Conservation (phyloP, 495 filamentous ascomycete genomes). For the Hamigera avellanea region DNA sequence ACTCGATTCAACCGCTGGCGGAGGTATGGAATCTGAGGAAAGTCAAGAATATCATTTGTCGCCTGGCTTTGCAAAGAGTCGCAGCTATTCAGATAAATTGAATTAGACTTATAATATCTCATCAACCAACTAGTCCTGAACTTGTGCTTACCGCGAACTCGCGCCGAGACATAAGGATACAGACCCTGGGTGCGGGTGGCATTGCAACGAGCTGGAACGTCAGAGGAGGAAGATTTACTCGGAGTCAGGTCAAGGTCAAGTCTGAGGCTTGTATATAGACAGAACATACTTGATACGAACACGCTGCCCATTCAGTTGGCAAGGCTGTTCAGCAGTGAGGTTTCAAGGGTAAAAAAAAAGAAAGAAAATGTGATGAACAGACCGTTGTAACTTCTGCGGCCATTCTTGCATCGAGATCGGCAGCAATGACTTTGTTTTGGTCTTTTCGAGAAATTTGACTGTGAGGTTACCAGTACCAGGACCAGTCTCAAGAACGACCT, state of each 20-base stretch:
- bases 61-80: conserved; percentile 62
- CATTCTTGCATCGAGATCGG: conserved; percentile 94
- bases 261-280: background rate
- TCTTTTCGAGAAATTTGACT: conserved; percentile 74
- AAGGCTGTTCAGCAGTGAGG: too few relatives aligned
- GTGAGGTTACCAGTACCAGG: conserved; percentile 83
- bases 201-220: conserved; percentile 80
- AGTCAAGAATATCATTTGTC: conserved; percentile 81
- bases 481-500: conserved; percentile 62
- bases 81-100: too few relatives aligned
- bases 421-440: conserved; percentile 78
- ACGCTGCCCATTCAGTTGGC: conserved; percentile 93
- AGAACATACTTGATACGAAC: conserved; percentile 58
- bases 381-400: conserved; percentile 94
- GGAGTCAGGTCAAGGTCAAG: conserved; percentile 2
- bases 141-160: conserved; percentile 12
- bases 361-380: too few relatives aligned
- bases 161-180: conserved; percentile 67
- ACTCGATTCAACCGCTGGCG: conserved; percentile 78
- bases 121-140: too few relatives aligned
- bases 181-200: conserved; percentile 61
- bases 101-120: too few relatives aligned
- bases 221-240: conserved; percentile 71
- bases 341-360: too few relatives aligned
- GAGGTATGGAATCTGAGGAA: conserved; percentile 90